Evolutionary conservation across 176 grass and related monocot species (phyloP), one percentile per base, ranked within the genome.

Genomic region (Musa beccarii): DNA sequence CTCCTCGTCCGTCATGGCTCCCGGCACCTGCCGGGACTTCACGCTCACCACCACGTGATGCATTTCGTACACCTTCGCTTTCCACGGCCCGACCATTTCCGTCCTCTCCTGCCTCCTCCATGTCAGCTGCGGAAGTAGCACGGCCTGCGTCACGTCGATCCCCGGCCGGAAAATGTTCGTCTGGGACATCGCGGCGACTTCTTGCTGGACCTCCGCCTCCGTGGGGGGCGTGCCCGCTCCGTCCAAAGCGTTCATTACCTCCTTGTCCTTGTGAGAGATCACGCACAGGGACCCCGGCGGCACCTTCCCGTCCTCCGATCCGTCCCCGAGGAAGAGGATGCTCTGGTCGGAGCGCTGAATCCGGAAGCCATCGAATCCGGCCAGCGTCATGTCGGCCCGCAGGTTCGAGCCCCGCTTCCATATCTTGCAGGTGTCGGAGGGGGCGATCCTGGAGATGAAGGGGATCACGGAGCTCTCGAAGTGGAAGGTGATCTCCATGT

Each of bases 401-500:
- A 97, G 90, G 76, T 97, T 97, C 64, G 94, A 83, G 1, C 94
- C 94, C 21, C 90, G 80, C 89, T 97, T 97, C 94, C 94, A 97
- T 8, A 97, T 87, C 81, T 85, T 88, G 77, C 93, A 98, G 70
- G 94, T 98, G 69, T 98, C 94, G 3, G 94, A 98, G 25, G 94
- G 94, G 21, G 94, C 94, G 56, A 98, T 91, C 57, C 90, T 83
- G 20, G 94, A 98, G 57, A 98, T 91, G 83, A 98, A 98, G 1
- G 94, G 94, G 29, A 98, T 98, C 69, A 98, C 90, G 69, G 94
- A 98, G 88, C 94, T 98, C 84, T 98, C 94, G 26, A 98, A 98
- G 79, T 98, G 90, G 84, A 98, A 98, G 10, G 90, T 93, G 74
- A 98, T 93, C 68, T 98, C 94, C 94, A 98, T 98, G 87, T 98